Base-by-base conservation (phyloP, 768 basidiomycete species). In the Tulasnella sp. region DNA sequence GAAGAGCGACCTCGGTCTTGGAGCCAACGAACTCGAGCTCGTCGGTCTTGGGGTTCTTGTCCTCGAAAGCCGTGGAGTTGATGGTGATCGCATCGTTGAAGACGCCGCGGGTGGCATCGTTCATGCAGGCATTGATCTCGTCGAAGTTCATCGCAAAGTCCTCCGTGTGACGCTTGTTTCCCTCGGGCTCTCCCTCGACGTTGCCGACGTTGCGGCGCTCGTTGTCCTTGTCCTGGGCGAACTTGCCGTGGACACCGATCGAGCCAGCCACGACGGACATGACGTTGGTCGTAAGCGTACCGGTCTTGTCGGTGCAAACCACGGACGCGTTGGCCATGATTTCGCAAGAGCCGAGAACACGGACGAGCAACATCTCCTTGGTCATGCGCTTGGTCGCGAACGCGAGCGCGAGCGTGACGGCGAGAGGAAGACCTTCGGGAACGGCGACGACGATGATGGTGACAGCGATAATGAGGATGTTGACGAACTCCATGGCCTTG, bases 331-430 rank as follows among this genome's bases (percentile, higher is more conserved):
- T 98, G 31, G 95, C 97, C 97, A 99, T 99, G 0, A 96, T 99
- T 87, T 99, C 98, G 86, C 97, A 99, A 18, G 96, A 96, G 9
- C 95, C 95, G 46, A 99, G 91, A 6, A 98, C 95, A 78, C 97
- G 96, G 42, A 99, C 98, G 64, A 99, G 91, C 0, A 99, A 89
- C 77, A 98, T 98, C 86, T 96, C 94, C 84, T 93, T 90, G 12
- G 97, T 95, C 98, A 99, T 99, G n/a, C 97, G 93, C 84, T 94
- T 96, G 73, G 98, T 99, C 0, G 97, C 98, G 84, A 99, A 99
- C 0, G 98, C 95, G 44, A 99, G 88, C 0, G 98, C 98, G 73
- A 99, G 91, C 0, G 97, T 98, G 75, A 99, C 97, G 60, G 97
- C 97, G 78, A 99, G 89, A 2, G 97, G 97, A 7, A 99, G 89